These are phyloP conservation scores for Dictyostelium firmibasis DNA, from an alignment of 78 protist genomes.

Conservation along the genomic window DNA sequence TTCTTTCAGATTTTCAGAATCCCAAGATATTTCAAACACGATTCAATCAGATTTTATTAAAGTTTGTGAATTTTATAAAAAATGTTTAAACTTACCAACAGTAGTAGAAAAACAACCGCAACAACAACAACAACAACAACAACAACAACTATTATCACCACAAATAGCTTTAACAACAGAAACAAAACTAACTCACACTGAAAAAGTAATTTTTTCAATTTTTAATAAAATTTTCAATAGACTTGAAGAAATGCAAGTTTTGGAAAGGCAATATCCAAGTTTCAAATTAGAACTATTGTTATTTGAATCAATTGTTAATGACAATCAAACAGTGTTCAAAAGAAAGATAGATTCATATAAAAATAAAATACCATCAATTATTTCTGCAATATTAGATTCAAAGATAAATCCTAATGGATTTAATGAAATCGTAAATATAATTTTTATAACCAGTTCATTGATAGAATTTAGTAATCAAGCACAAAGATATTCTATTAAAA, in stretches of 20 bases:
- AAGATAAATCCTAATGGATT: background rate
- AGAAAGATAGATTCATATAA: background rate
- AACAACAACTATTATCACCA: background rate
- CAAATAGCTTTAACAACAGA: background rate
- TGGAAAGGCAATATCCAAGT: background rate
- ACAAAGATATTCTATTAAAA: background rate
- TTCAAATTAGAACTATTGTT: background rate
- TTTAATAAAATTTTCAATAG: background rate
- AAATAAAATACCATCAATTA: too few species aligned
- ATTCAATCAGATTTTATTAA: background rate
- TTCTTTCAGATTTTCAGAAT: background rate
- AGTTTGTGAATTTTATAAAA: background rate
- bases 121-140: background rate
- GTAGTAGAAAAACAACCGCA: background rate
- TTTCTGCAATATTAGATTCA: too few species aligned
- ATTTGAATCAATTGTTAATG: background rate
- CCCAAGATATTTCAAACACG: background rate
- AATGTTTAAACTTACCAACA: background rate
- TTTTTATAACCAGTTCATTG: background rate
- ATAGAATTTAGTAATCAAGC: background rate
- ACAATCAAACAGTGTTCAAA: too few species aligned
- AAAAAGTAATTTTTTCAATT: background rate
- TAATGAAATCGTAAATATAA: background rate
- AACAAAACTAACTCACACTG: background rate
- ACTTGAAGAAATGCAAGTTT: background rate